Evolutionary conservation across 305 asterid species (phyloP).

Genomic region (Lippia alba): DNA sequence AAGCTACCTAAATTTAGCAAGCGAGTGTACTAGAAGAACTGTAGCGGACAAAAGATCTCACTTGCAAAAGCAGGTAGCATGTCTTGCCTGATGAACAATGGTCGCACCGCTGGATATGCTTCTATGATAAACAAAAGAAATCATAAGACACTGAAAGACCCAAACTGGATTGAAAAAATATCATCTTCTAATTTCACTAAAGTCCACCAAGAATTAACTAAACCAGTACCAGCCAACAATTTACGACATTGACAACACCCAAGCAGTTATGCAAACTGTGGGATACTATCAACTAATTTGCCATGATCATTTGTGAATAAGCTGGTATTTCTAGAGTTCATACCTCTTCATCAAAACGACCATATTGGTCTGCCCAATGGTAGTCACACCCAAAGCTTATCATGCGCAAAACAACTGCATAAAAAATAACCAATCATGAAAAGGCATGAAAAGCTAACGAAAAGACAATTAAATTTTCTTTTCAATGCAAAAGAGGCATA

Average conservation of each 20-base stretch:
- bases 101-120: conserved; percentile 78
- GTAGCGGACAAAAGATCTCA: conserved; percentile 40
- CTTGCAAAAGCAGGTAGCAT: conserved; percentile 93
- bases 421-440: conserved; percentile 26
- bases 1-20: conserved; percentile 27
- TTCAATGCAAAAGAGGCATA: conserved; percentile 18
- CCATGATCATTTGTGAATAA: conserved; percentile 1
- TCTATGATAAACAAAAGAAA: conserved; percentile 54
- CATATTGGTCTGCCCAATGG: conserved; percentile 74
- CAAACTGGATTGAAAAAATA: conserved; percentile 9
- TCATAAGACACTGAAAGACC: conserved; percentile 24
- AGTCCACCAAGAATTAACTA: conserved; percentile 2
- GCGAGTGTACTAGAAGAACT: conserved; percentile 26
- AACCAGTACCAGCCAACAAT: conserved; percentile 6
- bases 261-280: neutral
- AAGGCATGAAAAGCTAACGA: neutral
- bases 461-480: conserved; percentile 25
- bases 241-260: conserved; percentile 20
- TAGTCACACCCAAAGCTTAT: conserved; percentile 97
- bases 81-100: conserved; percentile 80
- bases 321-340: conserved; percentile 21
- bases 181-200: conserved; percentile 26
- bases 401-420: conserved; percentile 94
- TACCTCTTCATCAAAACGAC: conserved; percentile 80
- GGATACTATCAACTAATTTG: conserved; percentile 26